Conservation (phyloP, 352 stramenopile species). For the Phytophthora citrophthora region DNA sequence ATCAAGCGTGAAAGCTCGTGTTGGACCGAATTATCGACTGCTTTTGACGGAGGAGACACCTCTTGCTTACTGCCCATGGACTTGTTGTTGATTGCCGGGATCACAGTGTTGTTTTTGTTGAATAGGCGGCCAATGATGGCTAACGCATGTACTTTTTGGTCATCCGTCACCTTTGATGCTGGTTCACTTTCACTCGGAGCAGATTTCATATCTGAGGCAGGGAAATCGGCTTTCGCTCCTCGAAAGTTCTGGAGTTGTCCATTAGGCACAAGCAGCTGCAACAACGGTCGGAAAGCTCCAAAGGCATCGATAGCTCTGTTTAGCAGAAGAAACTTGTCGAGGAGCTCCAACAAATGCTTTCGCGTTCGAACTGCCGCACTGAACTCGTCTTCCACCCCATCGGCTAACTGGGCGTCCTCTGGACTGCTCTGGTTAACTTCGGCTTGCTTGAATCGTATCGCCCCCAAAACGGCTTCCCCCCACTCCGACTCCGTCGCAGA, state of each 20-base stretch:
- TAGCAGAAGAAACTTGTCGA: conserved; percentile 38
- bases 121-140: conserved; percentile 26
- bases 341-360: conserved; percentile 34
- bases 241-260: conserved; percentile 39
- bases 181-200: conserved; percentile 7
- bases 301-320: conserved; percentile 41
- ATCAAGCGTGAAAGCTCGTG: conserved; percentile 7
- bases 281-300: conserved; percentile 42
- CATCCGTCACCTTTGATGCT: not conserved
- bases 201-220: not conserved
- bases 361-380: conserved; percentile 1
- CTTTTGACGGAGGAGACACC: conserved; percentile 3
- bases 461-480: conserved; percentile 39
- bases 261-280: conserved; percentile 67
- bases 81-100: conserved; percentile 2
- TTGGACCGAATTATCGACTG: conserved; percentile 4
- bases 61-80: conserved; percentile 11
- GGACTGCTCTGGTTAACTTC: conserved; percentile 11
- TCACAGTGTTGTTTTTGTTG: conserved; percentile 12
- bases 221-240: not conserved
- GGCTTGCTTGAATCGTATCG: conserved; percentile 40
- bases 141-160: conserved; percentile 18
- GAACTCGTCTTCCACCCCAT: conserved; percentile 3
- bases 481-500: conserved; percentile 49
- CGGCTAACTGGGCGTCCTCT: not conserved